Conservation (phyloP, 1,139 yeast genomes). For the Meyerozyma athensensis region DNA sequence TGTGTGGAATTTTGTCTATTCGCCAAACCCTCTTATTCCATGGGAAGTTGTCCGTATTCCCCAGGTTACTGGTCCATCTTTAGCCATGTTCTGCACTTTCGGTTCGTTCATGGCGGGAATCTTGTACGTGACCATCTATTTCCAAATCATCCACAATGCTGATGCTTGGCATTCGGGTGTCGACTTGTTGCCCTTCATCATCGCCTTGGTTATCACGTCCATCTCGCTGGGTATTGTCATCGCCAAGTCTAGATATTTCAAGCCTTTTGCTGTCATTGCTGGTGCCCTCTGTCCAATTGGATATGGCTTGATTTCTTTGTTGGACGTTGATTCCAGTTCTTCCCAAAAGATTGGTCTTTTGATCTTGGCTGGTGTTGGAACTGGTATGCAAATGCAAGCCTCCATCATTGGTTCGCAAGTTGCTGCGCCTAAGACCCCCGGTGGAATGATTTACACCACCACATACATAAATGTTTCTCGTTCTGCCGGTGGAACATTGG, state of each 20-base stretch:
- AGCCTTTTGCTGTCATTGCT: conserved; percentile 26
- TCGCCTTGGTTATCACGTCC: conserved; percentile 31
- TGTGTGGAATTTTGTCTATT: conserved; percentile 24
- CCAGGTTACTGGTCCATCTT: conserved; percentile 17
- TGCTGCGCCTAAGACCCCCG: conserved; percentile 33
- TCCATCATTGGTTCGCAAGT: conserved; percentile 27
- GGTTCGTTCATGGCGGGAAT: conserved; percentile 23
- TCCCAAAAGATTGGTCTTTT: conserved; percentile 31
- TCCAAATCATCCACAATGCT: conserved; percentile 31
- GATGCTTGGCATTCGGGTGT: conserved; percentile 37
- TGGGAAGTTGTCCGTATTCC: conserved; percentile 21
- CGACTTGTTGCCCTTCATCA: conserved; percentile 32
- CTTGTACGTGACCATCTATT: conserved; percentile 31
- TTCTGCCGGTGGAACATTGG: conserved; percentile 28
- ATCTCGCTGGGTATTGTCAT: conserved; percentile 25
- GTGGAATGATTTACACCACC: conserved; percentile 34
- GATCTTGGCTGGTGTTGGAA: conserved; percentile 27
- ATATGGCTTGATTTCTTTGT: conserved; percentile 28
- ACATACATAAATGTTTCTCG: conserved; percentile 28
- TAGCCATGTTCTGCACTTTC: conserved; percentile 17
- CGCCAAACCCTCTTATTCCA: conserved; percentile 27
- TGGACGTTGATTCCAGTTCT: conserved; percentile 26
- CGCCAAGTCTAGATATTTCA: conserved; percentile 26
- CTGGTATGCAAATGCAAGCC: conserved; percentile 29
- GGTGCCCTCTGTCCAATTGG: conserved; percentile 28